These are phyloP conservation scores for Dittrichia graveolens DNA, from an alignment of 129 eudicot species.

Conservation along the genomic window DNA sequence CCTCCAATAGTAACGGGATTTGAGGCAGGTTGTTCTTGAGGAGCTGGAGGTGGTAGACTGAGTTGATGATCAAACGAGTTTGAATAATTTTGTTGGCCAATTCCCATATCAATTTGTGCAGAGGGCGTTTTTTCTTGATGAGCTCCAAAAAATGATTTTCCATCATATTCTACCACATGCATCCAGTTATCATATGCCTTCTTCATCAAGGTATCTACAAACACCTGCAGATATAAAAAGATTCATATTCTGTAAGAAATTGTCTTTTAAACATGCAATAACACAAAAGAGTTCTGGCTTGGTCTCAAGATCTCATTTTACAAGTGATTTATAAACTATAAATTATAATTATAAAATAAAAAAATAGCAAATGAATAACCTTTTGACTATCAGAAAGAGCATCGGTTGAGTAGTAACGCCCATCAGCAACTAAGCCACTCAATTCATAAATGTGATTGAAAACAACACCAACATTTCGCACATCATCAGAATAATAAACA, in stretches of 20 bases:
- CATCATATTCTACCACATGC: constrained; percentile 92
- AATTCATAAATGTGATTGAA: constrained; percentile 87
- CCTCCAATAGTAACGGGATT: constrained; percentile 66
- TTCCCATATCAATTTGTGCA: constrained; percentile 45
- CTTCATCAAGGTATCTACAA: constrained; percentile 85
- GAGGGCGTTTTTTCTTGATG: constrained; percentile 47
- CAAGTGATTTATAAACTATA: too few species aligned
- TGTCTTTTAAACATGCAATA: not conserved
- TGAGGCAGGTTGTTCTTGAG: constrained; percentile 55
- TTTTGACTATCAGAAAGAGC: constrained; percentile 91
- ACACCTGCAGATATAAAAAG: constrained; percentile 54
- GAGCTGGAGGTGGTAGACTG: constrained; percentile 57
- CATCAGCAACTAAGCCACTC: constrained; percentile 81
- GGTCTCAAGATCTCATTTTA: too few species aligned
- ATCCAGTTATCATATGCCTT: constrained; percentile 99
- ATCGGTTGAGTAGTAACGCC: constrained; percentile 66
- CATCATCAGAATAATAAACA: constrained; percentile 85
- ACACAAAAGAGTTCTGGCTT: not conserved
- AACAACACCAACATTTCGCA: constrained; percentile 78
- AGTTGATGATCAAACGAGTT: constrained; percentile 63
- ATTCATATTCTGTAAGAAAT: not conserved
- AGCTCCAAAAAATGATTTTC: constrained; percentile 76
- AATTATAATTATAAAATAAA: not conserved
- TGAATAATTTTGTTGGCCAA: constrained; percentile 46
- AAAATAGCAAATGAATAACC: constrained; percentile 45